phyloP scores from a whole-genome alignment of 2,329 filamentous ascomycete genomes.

The Colletotrichum coccodes region DNA sequence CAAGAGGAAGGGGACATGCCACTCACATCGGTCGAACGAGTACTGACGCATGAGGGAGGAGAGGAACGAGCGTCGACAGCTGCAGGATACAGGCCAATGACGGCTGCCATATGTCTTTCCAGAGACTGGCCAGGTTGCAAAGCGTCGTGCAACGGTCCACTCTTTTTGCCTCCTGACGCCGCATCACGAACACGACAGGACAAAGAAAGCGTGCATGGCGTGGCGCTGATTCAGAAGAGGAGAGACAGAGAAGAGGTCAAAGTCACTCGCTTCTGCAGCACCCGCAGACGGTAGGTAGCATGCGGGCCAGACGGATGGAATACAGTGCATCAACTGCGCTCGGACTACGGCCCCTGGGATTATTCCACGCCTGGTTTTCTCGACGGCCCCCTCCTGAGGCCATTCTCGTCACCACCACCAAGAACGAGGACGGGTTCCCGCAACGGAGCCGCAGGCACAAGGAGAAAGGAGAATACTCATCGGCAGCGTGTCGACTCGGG shows the following conservation, averaged over 20 bases:
- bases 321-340: conserved; percentile 11
- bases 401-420: conserved; percentile 3
- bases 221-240: conserved; percentile 1
- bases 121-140: neutral
- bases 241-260: conserved; percentile 3
- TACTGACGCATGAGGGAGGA: neutral
- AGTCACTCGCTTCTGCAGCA: neutral
- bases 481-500: neutral
- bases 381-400: neutral
- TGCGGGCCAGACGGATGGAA: neutral
- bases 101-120: neutral
- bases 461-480: neutral
- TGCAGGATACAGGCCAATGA: conserved; percentile 1
- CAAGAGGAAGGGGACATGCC: neutral
- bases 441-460: conserved; percentile 20
- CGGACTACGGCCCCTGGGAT: neutral
- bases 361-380: neutral
- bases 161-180: conserved; percentile 1
- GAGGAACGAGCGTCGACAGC: conserved; percentile 4
- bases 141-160: conserved; percentile 7
- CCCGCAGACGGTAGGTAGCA: neutral
- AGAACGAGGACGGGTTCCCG: neutral
- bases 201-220: conserved; percentile 5
- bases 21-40: neutral
- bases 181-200: neutral